Conservation (phyloP, 163 green algal genomes). For the Chloroidium sp. region DNA sequence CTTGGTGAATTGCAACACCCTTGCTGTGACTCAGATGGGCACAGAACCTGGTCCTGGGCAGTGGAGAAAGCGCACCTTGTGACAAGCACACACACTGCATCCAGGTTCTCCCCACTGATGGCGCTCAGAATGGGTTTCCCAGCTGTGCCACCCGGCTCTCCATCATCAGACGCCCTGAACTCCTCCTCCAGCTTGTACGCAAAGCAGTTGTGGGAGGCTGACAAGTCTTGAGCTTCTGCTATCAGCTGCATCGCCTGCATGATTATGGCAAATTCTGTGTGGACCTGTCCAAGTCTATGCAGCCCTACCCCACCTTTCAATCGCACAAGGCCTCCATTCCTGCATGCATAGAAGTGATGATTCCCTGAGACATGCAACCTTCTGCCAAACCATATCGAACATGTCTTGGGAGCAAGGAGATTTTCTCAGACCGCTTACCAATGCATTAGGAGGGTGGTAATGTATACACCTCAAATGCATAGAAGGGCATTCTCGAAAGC, state of each 20-base stretch:
- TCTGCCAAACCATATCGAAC: no score
- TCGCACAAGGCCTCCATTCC: background rate
- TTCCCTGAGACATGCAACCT: background rate
- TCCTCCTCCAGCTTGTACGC: slow-evolving; percentile 29
- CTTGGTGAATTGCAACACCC: no score
- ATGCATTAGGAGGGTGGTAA: background rate
- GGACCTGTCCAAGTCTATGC: background rate
- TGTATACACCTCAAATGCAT: background rate
- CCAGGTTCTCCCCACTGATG: slow-evolving; percentile 65
- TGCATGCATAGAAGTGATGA: background rate
- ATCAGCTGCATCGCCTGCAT: slow-evolving; percentile 40
- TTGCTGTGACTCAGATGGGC: slow-evolving; percentile 2
- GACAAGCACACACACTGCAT: slow-evolving; percentile 71
- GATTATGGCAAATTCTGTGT: no score
- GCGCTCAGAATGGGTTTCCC: slow-evolving; percentile 76
- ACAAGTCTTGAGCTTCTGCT: slow-evolving; percentile 24
- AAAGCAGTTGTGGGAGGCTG: slow-evolving; percentile 75
- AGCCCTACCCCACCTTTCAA: background rate
- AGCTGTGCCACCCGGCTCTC: slow-evolving; percentile 78
- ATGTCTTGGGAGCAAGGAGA: background rate
- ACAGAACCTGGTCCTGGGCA: background rate
- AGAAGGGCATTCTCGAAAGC: background rate
- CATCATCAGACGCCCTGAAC: slow-evolving; percentile 69
- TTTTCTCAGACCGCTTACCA: background rate
- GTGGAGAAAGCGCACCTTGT: slow-evolving; percentile 28